These are phyloP conservation scores for Lycium ferocissimum DNA, from an alignment of 257 asterid genomes.

Conservation along the genomic window DNA sequence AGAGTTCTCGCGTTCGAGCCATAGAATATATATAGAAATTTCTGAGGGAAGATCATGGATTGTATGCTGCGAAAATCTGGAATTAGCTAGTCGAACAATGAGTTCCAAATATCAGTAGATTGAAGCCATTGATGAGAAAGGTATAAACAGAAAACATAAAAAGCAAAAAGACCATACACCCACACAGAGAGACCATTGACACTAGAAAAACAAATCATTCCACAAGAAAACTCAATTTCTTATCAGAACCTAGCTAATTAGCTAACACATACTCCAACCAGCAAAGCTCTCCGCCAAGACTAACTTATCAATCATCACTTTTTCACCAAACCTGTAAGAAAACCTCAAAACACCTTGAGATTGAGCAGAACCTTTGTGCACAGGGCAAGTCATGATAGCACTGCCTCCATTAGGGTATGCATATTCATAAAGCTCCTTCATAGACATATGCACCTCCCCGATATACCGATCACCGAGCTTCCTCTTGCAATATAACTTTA, in stretches of 20 bases:
- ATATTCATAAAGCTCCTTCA: constrained; percentile 67
- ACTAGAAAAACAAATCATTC: background rate
- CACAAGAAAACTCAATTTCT: background rate
- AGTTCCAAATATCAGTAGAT: too few species aligned
- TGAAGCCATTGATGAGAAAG: background rate
- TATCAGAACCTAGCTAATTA: background rate
- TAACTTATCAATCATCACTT: constrained; percentile 55
- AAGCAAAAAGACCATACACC: background rate
- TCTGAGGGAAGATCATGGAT: too few species aligned
- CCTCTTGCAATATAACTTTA: constrained; percentile 66
- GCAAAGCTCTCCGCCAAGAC: constrained; percentile 55
- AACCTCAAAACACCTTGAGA: constrained; percentile 68
- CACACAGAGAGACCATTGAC: background rate
- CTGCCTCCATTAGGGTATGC: constrained; percentile 52
- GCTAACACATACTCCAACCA: constrained; percentile 32
- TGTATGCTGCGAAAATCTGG: too few species aligned
- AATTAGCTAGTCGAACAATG: too few species aligned
- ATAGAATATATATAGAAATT: too few species aligned
- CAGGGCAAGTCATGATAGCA: constrained; percentile 56
- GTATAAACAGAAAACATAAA: background rate
- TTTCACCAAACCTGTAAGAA: constrained; percentile 68
- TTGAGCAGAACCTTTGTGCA: constrained; percentile 57
- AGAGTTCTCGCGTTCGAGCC: too few species aligned
- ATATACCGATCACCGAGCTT: constrained; percentile 72
- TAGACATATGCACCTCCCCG: constrained; percentile 64